Conservation (phyloP, 768 basidiomycete genomes). For the Boletus huronensis region DNA sequence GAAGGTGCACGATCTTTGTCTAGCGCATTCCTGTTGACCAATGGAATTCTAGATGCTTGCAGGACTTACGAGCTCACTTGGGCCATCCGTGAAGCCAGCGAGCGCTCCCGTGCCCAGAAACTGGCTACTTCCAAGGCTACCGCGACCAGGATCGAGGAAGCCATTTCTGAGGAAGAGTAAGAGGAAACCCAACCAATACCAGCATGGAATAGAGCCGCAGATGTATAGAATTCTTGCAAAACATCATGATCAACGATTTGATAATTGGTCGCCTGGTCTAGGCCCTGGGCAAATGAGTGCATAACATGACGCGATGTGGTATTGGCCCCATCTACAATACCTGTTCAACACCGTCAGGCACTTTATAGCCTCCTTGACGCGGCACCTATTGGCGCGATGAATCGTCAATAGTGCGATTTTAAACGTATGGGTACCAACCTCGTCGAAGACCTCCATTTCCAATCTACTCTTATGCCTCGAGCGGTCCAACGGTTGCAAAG, state of each 20-base stretch:
- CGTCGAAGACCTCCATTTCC: conserved; percentile 33
- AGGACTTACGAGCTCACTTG: conserved; percentile 90
- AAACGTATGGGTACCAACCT: conserved; percentile 32
- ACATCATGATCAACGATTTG: neutral
- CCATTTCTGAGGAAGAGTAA: conserved; percentile 29
- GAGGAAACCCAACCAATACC: neutral
- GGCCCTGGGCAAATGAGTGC: neutral
- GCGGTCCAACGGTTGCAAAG: conserved; percentile 38
- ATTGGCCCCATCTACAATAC: no score
- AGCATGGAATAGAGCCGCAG: neutral
- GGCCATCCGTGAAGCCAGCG: conserved; percentile 83
- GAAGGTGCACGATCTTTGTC: conserved; percentile 52
- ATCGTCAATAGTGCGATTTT: neutral
- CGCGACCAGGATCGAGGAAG: conserved; percentile 23
- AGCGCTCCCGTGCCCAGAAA: conserved; percentile 54
- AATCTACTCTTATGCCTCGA: conserved; percentile 38
- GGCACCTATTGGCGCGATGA: conserved; percentile 23
- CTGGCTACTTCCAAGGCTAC: conserved; percentile 36
- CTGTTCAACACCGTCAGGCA: conserved; percentile 40
- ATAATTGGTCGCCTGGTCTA: neutral
- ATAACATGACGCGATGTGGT: neutral
- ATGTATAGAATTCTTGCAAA: conserved; percentile 1
- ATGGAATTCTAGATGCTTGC: conserved; percentile 59
- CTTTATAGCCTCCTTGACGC: conserved; percentile 38
- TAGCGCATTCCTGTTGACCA: neutral